These are phyloP conservation scores for Curvularia hawaiiensis DNA, from an alignment of 2,329 filamentous ascomycete species.

Conservation along the genomic window DNA sequence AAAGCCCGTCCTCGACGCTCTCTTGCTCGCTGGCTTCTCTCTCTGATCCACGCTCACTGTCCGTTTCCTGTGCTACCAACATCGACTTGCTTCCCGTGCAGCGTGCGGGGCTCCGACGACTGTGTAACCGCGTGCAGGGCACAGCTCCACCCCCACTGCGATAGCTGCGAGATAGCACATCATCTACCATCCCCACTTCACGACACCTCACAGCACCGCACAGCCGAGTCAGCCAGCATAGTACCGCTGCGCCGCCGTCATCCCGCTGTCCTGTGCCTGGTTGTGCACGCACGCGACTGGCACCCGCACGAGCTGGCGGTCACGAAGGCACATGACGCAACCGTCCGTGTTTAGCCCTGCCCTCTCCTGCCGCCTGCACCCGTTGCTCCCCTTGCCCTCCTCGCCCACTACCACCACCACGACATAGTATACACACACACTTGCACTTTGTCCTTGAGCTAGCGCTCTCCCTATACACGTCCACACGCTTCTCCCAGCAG, in stretches of 20 bases:
- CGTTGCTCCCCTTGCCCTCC: slow-evolving; percentile 16
- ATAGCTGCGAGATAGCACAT: slow-evolving; percentile 15
- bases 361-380: slow-evolving; percentile 26
- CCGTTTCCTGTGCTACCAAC: neutral
- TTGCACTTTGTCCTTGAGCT: slow-evolving; percentile 8
- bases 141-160: neutral
- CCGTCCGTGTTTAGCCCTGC: slow-evolving; percentile 24
- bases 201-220: neutral
- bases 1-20: slow-evolving; percentile 3
- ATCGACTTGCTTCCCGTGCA: neutral
- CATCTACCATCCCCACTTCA: neutral
- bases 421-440: slow-evolving; percentile 2
- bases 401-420: neutral
- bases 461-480: slow-evolving; percentile 14
- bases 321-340: slow-evolving; percentile 35
- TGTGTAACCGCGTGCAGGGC: slow-evolving; percentile 5
- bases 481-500: slow-evolving; percentile 20
- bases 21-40: neutral
- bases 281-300: slow-evolving; percentile 25
- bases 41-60: neutral
- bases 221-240: slow-evolving; percentile 24
- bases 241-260: slow-evolving; percentile 8
- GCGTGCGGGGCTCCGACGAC: neutral
- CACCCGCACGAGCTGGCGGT: slow-evolving; percentile 25
- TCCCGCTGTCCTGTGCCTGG: slow-evolving; percentile 10